Conservation (phyloP, 495 filamentous ascomycete species). For the Saxophila tyrrhenica region DNA sequence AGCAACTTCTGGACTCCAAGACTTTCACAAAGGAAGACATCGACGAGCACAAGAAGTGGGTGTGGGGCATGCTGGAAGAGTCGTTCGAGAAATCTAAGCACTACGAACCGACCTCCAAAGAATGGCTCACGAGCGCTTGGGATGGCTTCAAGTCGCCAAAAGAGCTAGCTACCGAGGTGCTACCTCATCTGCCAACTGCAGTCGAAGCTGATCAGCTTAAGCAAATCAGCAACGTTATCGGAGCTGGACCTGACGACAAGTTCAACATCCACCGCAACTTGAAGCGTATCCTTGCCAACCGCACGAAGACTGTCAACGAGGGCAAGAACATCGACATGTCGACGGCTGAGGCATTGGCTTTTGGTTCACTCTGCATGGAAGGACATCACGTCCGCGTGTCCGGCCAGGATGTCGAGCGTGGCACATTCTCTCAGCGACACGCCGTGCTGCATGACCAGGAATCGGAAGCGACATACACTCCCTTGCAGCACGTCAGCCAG, state of each 20-base stretch:
- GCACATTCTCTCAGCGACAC: constrained; percentile 97
- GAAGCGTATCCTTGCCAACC: constrained; percentile 83
- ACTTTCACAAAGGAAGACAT: constrained; percentile 96
- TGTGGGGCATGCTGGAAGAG: constrained; percentile 96
- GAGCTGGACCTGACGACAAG: constrained; percentile 56
- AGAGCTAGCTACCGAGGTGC: constrained; percentile 85
- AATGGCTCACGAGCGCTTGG: constrained; percentile 98
- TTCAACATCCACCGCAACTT: constrained; percentile 89
- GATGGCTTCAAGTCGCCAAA: constrained; percentile 99
- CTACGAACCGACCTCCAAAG: constrained; percentile 90
- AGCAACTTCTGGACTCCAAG: constrained; percentile 76
- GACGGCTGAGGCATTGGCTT: constrained; percentile 91
- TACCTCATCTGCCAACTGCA: constrained; percentile 83
- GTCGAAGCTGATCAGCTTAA: constrained; percentile 57
- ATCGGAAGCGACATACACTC: constrained; percentile 82
- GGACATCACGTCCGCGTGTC: constrained; percentile 95
- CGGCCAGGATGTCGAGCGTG: constrained; percentile 97
- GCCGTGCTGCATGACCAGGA: constrained; percentile 96
- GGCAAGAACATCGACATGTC: constrained; percentile 96
- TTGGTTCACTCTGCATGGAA: constrained; percentile 79
- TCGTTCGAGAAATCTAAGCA: constrained; percentile 95
- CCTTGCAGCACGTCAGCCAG: constrained; percentile 74
- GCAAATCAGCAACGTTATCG: constrained; percentile 68
- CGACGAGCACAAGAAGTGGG: constrained; percentile 98
- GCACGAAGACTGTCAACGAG: constrained; percentile 85